Evolutionary conservation across 208 protist genomes (phyloP), one percentile per base, ranked within the genome.

Genomic region (Lotmaria passim): DNA sequence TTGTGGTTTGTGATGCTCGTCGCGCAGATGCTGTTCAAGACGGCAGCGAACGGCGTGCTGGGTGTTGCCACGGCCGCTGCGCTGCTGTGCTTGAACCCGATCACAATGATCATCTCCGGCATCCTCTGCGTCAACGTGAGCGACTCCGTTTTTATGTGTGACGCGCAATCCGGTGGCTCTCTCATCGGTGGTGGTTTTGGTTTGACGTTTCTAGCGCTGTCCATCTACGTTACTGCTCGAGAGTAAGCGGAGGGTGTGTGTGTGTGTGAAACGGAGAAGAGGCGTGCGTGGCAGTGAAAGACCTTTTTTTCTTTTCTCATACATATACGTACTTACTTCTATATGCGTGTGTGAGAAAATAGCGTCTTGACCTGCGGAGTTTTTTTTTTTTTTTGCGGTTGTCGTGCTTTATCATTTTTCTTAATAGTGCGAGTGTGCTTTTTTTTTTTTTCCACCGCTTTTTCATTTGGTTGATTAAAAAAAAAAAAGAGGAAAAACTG

Each of bases 61-160:
- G 91, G 91, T 3, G 69, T 84, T 4, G 83, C 84, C 10, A 92
- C 91, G 21, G 78, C 82, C 5, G 62, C 82, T 19, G 65, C 83
- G 41, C 43, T 96, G 19, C 28, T 86, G 31, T 50, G 83, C 23
- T 77, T 93, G 36, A 96, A 96, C 65, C 91, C 91, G 4, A 41
- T 96, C 30, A 76, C 85, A 17, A 69, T 96, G 57, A 71, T 93
- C 30, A 5, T 93, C 21, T 61, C 81, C 15, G 91, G 91, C 28
- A 57, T 81, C 1, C 72, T 96, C 14, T 96, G 91, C 48, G 79
- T 90, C 10, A 66, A 82, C 23, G 44, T 87, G 10, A 78, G 75
- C 33, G 81, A 90, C 50, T 24, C 72, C 0, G 80, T 80, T 59
- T 86, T 93, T 69, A 93, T 96, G 86, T 93, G 88, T 63, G 80